phyloP scores from a whole-genome alignment of 306 rosid genomes.

The Nissolia schottii region DNA sequence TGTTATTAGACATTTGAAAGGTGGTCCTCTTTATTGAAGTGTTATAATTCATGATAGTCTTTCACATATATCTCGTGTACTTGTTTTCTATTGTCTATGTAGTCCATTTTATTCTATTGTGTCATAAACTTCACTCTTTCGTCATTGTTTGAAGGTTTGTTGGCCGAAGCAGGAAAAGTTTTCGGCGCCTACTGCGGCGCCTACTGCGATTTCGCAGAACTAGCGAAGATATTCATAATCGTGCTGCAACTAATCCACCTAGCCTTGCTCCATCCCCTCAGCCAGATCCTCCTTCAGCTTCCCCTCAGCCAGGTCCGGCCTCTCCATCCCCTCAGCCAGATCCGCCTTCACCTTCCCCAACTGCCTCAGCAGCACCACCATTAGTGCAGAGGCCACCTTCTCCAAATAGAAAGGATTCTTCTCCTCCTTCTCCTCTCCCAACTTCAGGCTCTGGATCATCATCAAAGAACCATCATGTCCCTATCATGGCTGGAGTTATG shows the following conservation, averaged over 20 bases:
- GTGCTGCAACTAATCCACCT: neutral
- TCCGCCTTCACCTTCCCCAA: slow-evolving; percentile 17
- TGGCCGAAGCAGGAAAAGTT: slow-evolving; percentile 22
- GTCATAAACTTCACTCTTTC: neutral
- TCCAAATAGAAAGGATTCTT: neutral
- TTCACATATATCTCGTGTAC: slow-evolving; percentile 4
- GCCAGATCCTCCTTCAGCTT: neutral
- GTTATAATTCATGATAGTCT: neutral
- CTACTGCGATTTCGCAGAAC: neutral
- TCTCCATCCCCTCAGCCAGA: slow-evolving; percentile 15
- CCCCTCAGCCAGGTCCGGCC: neutral
- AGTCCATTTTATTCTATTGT: neutral
- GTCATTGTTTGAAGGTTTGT: slow-evolving; percentile 36
- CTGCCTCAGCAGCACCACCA: slow-evolving; percentile 11
- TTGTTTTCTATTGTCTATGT: neutral
- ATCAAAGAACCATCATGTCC: neutral
- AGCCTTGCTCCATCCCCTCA: neutral
- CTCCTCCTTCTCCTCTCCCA: neutral
- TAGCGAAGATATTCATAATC: neutral
- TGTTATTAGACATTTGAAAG: slow-evolving; percentile 31
- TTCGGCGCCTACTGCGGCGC: slow-evolving; percentile 39
- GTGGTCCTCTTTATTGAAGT: neutral
- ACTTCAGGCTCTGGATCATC: neutral
- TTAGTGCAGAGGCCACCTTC: neutral
- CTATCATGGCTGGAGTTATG: slow-evolving; percentile 42